Conservation (phyloP, 768 basidiomycete species). For the Neoboletus magnificus region DNA sequence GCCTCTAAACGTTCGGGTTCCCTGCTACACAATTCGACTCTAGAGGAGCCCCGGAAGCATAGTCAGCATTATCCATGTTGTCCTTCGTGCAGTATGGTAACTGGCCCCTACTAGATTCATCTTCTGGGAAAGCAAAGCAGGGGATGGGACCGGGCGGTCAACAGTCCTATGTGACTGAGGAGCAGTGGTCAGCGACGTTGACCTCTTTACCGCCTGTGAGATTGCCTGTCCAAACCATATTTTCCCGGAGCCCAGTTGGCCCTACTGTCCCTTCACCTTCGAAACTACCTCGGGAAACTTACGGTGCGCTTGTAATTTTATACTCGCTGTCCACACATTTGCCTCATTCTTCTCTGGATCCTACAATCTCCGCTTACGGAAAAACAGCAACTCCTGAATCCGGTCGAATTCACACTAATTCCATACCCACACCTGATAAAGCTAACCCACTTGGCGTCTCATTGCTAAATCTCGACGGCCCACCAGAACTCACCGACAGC, state of each 20-base stretch:
- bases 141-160: neutral
- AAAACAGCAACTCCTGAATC: neutral
- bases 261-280: neutral
- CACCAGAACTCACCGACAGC: constrained; percentile 30
- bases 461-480: constrained; percentile 55
- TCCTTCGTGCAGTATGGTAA: constrained; percentile 1
- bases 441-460: constrained; percentile 30
- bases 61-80: constrained; percentile 12
- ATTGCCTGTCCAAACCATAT: constrained; percentile 6
- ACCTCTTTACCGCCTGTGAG: constrained; percentile 1
- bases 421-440: constrained; percentile 9
- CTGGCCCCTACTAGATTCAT: constrained; percentile 2
- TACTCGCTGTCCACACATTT: constrained; percentile 5
- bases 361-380: constrained; percentile 17
- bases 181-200: neutral
- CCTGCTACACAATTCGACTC: neutral
- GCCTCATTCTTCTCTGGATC: constrained; percentile 12
- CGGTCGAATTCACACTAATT: constrained; percentile 4
- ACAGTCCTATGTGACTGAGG: neutral
- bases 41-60: neutral
- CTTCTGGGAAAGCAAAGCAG: constrained; percentile 5
- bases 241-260: neutral
- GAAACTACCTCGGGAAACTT: constrained; percentile 3
- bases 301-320: constrained; percentile 18
- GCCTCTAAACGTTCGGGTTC: neutral